Percentiles rank a stretch among this genome's conserved stretches.
phyloP scores from a whole-genome alignment of 1,284 basidiomycete genomes.

The Sanghuangporus weigelae region DNA sequence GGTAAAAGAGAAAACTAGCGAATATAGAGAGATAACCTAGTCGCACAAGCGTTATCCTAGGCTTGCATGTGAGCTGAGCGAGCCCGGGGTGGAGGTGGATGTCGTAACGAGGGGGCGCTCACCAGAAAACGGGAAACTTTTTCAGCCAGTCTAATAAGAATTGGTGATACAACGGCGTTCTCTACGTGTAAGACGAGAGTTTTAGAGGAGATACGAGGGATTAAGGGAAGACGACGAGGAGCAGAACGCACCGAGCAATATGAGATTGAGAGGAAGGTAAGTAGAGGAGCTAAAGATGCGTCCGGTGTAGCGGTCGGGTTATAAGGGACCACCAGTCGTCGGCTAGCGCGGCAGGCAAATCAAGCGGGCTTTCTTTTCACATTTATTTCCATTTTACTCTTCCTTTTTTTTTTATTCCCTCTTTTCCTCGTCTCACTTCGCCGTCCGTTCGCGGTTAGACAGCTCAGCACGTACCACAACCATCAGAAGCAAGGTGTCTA shows the following conservation, averaged over 20 bases:
- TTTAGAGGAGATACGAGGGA: conserved; percentile 20
- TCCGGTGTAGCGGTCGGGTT: background rate
- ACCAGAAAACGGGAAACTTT: conserved; percentile 59
- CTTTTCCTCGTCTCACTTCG: background rate
- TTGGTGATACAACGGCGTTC: conserved; percentile 60
- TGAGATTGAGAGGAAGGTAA: background rate
- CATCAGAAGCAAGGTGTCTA: background rate
- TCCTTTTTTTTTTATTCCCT: background rate
- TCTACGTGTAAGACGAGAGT: conserved; percentile 29
- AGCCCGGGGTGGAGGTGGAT: conserved; percentile 14
- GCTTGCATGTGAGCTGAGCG: conserved; percentile 16
- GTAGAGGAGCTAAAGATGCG: conserved; percentile 5
- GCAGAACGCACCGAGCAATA: conserved; percentile 5
- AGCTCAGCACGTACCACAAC: background rate
- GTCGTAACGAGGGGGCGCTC: conserved; percentile 17
- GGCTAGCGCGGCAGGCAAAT: conserved; percentile 3
- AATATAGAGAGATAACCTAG: conserved; percentile 56
- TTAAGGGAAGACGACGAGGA: conserved; percentile 16
- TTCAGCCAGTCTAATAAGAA: conserved; percentile 69
- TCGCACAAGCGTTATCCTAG: conserved; percentile 63
- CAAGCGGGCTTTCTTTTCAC: background rate
- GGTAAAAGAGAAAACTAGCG: conserved; percentile 41
- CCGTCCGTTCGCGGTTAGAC: background rate
- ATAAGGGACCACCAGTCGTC: background rate
- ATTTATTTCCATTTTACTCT: conserved; percentile 2